Evolutionary conservation across 2,329 filamentous ascomycete species (phyloP), one percentile per base, ranked within the genome.

Genomic region (Thyridium curvatum): DNA sequence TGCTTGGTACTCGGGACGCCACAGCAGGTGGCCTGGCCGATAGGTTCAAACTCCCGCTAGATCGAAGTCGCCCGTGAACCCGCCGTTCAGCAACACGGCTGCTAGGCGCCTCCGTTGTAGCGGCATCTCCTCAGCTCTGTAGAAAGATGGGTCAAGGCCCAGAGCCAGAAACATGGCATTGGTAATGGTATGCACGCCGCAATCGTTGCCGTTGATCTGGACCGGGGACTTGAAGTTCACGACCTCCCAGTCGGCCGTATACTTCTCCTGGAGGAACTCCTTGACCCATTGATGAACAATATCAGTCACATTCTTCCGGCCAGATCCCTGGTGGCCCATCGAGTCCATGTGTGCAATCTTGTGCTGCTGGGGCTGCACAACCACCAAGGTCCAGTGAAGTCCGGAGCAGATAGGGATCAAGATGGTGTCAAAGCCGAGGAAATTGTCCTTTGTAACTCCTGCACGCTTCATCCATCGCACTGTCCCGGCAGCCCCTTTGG

Each of bases 151-250:
- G 42, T 68, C 69, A 14, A 79, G 47, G 2, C 74, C 74, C 26
- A 79, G 52, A 0, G 72, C 66, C 29, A 79, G 51, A 40, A 79
- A 84, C 35, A 87, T 72, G 13, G 76, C 80, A 52, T 90, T 91
- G 14, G 84, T 76, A 47, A 86, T 78, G 12, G 82, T 77, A 54
- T 87, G 86, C 4, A 88, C 76, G n/a, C 86, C 86, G 48, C 86
- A 90, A 54, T 90, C 86, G 52, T 74, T 78, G 2, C 72, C 72
- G 52, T 90, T 90, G 18, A 62, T 67, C 56, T 90, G 85, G 3
- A 46, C 50, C 0, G 76, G 71, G 29, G 74, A 75, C 13, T 60
- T 56, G 33, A 71, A 66, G n/a, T 60, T 54, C 8, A 73, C 61
- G 2, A 68, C 62, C 17, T 56, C 65, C 85, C 85, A 90, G 31